These are phyloP conservation scores for Fomitiporia mediterranea DNA, from an alignment of 1,284 basidiomycete species.

Conservation along the genomic window DNA sequence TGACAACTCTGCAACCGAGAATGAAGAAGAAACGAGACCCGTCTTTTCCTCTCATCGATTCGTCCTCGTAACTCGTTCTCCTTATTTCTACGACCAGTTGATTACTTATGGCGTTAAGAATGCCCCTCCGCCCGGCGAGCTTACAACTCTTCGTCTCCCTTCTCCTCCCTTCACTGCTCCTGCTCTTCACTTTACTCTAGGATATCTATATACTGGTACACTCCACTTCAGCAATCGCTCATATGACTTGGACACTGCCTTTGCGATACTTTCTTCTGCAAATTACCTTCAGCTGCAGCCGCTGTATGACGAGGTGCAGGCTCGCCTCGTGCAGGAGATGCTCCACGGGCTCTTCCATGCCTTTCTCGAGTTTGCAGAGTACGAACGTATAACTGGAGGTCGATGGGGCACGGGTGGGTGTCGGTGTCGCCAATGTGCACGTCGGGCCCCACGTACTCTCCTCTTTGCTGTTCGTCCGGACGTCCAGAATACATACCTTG, in stretches of 20 bases:
- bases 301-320: constrained; percentile 76
- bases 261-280: constrained; percentile 84
- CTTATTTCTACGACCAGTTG: constrained; percentile 80
- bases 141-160: constrained; percentile 64
- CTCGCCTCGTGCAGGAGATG: constrained; percentile 81
- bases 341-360: constrained; percentile 84
- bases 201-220: constrained; percentile 92
- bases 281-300: constrained; percentile 77
- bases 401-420: constrained; percentile 78
- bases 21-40: constrained; percentile 66
- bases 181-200: constrained; percentile 90
- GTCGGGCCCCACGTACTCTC: constrained; percentile 74
- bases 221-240: constrained; percentile 89
- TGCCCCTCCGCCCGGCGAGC: constrained; percentile 36
- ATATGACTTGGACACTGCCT: constrained; percentile 89
- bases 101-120: constrained; percentile 48
- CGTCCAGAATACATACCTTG: constrained; percentile 67
- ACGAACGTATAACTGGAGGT: constrained; percentile 63
- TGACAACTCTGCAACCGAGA: constrained; percentile 24
- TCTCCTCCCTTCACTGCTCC: constrained; percentile 95
- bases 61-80: constrained; percentile 83
- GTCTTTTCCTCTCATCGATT: constrained; percentile 92
- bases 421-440: constrained; percentile 74
- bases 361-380: constrained; percentile 70
- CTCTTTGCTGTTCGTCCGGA: constrained; percentile 74